phyloP scores from a whole-genome alignment of 345 rosid genomes.

The Lepidium aucheri region DNA sequence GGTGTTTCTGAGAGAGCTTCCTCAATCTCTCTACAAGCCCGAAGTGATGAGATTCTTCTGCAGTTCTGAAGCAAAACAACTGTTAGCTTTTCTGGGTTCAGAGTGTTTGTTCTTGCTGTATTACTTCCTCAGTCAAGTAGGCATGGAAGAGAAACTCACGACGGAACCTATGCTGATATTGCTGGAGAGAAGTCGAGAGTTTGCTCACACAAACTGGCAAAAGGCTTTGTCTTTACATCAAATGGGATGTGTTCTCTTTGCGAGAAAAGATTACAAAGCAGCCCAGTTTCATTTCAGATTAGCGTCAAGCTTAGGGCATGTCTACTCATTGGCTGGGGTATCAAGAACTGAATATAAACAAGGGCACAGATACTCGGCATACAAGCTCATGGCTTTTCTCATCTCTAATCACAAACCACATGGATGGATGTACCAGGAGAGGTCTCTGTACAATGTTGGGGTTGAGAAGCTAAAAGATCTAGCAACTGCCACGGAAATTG shows the following conservation, averaged over 20 bases:
- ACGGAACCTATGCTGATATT: slow-evolving; percentile 42
- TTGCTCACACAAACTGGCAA: slow-evolving; percentile 62
- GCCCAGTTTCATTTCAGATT: slow-evolving; percentile 57
- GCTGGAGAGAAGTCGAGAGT: slow-evolving; percentile 58
- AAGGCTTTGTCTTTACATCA: slow-evolving; percentile 73
- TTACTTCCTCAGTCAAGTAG: slow-evolving; percentile 75
- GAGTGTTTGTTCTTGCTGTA: slow-evolving; percentile 66
- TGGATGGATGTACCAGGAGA: slow-evolving; percentile 99
- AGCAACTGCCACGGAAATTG: slow-evolving; percentile 67
- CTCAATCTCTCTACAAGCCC: slow-evolving; percentile 39
- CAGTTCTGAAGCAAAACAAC: slow-evolving; percentile 49
- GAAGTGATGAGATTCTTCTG: slow-evolving; percentile 56
- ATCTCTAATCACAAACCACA: slow-evolving; percentile 49
- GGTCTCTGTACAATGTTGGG: slow-evolving; percentile 59
- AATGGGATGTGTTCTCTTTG: slow-evolving; percentile 62
- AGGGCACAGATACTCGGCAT: slow-evolving; percentile 66
- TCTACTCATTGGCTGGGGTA: slow-evolving; percentile 74
- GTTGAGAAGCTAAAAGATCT: slow-evolving; percentile 53
- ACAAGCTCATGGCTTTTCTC: slow-evolving; percentile 51
- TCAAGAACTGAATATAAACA: slow-evolving; percentile 72
- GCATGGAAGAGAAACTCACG: slow-evolving; percentile 53
- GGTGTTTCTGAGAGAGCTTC: slow-evolving; percentile 67
- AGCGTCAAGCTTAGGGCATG: slow-evolving; percentile 68
- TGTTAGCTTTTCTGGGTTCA: slow-evolving; percentile 43
- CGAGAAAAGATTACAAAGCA: slow-evolving; percentile 51